Base-by-base conservation (phyloP, 208 protist species). In the Kentomonas sorsogonicus region DNA sequence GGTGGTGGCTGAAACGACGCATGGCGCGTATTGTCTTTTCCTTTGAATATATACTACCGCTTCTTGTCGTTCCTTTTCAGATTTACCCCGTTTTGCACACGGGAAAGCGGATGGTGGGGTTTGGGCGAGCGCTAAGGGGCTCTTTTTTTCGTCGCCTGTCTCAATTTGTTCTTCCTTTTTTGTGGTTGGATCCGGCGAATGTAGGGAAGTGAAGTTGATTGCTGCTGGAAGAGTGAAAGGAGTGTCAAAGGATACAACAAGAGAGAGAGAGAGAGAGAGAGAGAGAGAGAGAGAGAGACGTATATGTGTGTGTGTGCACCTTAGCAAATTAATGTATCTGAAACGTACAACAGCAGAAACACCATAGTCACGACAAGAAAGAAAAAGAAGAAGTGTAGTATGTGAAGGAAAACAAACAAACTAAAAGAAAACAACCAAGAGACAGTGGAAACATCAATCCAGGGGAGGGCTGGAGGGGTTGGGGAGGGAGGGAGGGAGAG, bases 341-440 rank as follows among this genome's bases (percentile, higher is more conserved):
- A n/a, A 48, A 25, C 6, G 31, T 31, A 52, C 25, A 34, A 31
- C n/a, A 30, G 31, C 9, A 52, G 27, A 30, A 52, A 52, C 20
- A 34, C 5, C 25, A 30, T 13, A 20, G 5, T 33, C 7, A 52
- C 5, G 20, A 10, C 20, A 62, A 62, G 53, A 51, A 53, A 62
- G 53, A 62, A 44, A 39, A 27, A 30, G 38, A 20, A 48, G 38
- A 20, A 26, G 29, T 50, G 5, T 20, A 5, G 26, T 39, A 55
- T 22, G 23, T 31, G 41, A 6, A 48, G 18, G 26, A 53, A 39
- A 48, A 7, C 2, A 31, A 26, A 15, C 10, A 58, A 60, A 43
- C 1, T 64, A 44, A 43, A 50, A 68, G 36, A 63, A 59, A 31
- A 36, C 27, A 43, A 60, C 53, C 59, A 53, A 60, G 59, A 63